A percentile compares a stretch with the other conserved stretches of the same genome.
Conservation (phyloP, 768 basidiomycete genomes). For the Amanita rubescens region DNA sequence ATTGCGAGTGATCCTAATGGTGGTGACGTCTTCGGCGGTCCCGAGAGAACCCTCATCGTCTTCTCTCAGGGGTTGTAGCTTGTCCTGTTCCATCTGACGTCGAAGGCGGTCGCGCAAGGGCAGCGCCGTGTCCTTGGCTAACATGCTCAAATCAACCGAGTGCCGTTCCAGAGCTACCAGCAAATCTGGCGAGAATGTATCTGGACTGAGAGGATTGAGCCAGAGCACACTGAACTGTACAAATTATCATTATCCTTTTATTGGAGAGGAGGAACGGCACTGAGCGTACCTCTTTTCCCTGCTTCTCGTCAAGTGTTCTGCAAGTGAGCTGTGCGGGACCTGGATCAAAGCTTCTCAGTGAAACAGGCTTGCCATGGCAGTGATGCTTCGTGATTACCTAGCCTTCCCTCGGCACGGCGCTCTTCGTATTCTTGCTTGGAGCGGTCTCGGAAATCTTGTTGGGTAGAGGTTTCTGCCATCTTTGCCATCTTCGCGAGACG, state of each 20-base stretch:
- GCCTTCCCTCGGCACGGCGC: conserved; percentile 61
- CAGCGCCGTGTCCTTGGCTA: conserved; percentile 21
- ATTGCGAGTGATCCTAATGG: conserved; percentile 27
- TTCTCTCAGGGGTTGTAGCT: conserved; percentile 47
- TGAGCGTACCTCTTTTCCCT: conserved; percentile 47
- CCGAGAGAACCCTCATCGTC: conserved; percentile 20
- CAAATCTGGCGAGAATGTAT: conserved; percentile 62
- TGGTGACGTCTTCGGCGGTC: conserved; percentile 13
- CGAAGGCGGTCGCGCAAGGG: conserved; percentile 48
- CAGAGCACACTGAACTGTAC: conserved; percentile 78
- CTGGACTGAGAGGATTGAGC: conserved; percentile 59
- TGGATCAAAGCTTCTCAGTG: conserved; percentile 13
- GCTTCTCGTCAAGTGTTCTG: conserved; percentile 63
- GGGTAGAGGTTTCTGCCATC: conserved; percentile 53
- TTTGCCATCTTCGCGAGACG: conserved; percentile 72
- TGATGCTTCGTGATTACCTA: conserved; percentile 28
- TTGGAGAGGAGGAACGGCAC: background rate
- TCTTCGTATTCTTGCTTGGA: conserved; percentile 70
- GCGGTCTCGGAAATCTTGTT: conserved; percentile 62
- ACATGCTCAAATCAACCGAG: conserved; percentile 16
- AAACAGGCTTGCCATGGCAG: conserved; percentile 2
- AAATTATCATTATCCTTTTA: conserved; percentile 1
- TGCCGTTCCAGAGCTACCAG: conserved; percentile 46
- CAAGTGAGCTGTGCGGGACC: conserved; percentile 71
- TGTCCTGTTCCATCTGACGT: conserved; percentile 69